Evolutionary conservation across 2,329 filamentous ascomycete species (phyloP), one percentile per base, ranked within the genome.

Genomic region (Davidsoniella virescens): DNA sequence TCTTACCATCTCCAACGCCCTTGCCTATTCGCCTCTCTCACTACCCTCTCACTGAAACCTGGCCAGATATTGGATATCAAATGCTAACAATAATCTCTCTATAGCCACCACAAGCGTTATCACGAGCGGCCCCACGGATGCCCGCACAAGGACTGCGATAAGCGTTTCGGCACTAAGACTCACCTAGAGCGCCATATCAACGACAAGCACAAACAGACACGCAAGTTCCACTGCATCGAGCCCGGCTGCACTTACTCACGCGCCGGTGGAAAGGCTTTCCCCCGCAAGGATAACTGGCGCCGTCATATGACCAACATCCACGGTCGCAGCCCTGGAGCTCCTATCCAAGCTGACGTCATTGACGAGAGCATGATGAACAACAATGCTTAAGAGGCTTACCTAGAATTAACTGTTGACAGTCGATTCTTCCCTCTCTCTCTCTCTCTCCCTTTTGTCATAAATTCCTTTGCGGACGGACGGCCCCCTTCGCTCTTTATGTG

Each of bases 231-330:
- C 58, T 79, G 75, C 56, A 71, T 68, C 0, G 67, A 74, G 4
- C 65, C 64, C 2, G 68, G 67, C 5, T 79, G 75, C 56, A 66
- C 71, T 4, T 78, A 75, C 57, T 77, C 73, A n/a, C 68, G 67
- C 51, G 59, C 64, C 14, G 75, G 75, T 7, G 72, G 74, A 50
- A 77, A 75, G 54, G 72, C 70, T 0, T 79, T 79, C 55, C 73
- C 75, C 1, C 64, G 75, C 49, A 79, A 78, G 57, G 75, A 78
- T 57, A 78, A 79, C 60, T 78, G 75, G 75, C 71, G 74, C 56
- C 64, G 75, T 51, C 75, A 79, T 58, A 78, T 79, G 73, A 64
- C 68, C 36, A 78, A 77, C 59, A 78, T 76, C 56, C 75, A 79
- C 56, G 61, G 67, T 36, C 51, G 51, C 40, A 56, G 47, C 39